Conservation (phyloP, 164 flowering plant species). For the Amborella trichopoda region DNA sequence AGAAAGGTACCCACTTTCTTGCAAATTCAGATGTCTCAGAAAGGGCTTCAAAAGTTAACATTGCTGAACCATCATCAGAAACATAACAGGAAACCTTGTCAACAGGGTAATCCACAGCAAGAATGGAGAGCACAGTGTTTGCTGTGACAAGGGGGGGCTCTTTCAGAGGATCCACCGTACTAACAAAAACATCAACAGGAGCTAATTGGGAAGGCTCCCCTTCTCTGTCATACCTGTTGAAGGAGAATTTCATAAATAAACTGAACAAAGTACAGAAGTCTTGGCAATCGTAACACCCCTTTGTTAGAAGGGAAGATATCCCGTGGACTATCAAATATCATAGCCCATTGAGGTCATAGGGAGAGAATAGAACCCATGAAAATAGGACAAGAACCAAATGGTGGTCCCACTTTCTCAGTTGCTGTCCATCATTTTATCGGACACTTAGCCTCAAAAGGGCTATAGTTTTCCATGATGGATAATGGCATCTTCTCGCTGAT, state of each 20-base stretch:
- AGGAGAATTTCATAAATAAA: not conserved
- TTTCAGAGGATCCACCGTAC: conserved; percentile 98
- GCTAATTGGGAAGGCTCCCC: conserved; percentile 93
- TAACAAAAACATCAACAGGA: conserved; percentile 91
- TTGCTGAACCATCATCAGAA: conserved; percentile 97
- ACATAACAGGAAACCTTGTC: conserved; percentile 98
- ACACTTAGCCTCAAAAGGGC: no score
- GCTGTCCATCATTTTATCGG: no score
- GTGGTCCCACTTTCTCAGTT: no score
- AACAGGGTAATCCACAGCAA: conserved; percentile 95
- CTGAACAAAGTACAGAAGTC: not conserved
- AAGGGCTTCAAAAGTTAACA: conserved; percentile 91
- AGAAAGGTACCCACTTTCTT: conserved; percentile 96
- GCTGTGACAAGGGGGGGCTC: conserved; percentile 97
- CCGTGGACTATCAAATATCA: no score
- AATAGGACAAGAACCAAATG: no score
- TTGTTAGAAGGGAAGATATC: no score
- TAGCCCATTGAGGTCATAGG: no score
- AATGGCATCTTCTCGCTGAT: no score
- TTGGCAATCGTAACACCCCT: not conserved
- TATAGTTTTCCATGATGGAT: no score
- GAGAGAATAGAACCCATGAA: no score
- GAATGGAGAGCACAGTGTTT: conserved; percentile 91
- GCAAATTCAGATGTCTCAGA: conserved; percentile 98
- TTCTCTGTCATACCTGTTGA: conserved; percentile 70